Evolutionary conservation across 2,329 filamentous ascomycete genomes (phyloP).

Genomic region (Talaromyces sp.): DNA sequence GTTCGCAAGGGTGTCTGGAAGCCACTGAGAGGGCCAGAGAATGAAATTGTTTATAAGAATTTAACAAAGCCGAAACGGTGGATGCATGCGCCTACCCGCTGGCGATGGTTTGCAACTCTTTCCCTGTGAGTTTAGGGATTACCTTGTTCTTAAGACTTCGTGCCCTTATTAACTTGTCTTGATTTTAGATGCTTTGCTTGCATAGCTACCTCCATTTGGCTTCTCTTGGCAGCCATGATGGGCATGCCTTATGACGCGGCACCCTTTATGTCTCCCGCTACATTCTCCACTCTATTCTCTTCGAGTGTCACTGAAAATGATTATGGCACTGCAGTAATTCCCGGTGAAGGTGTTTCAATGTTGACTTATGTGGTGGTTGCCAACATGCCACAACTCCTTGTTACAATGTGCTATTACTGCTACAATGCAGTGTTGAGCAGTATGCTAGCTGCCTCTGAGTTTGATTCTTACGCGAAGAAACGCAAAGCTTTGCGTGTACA

Average conservation of each 20-base stretch:
- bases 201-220: background rate
- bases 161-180: background rate
- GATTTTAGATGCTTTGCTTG: background rate
- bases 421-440: conserved; percentile 45
- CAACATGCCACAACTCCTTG: conserved; percentile 25
- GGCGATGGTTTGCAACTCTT: background rate
- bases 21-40: background rate
- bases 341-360: background rate
- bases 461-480: conserved; percentile 41
- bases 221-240: background rate
- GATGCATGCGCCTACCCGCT: background rate
- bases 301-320: background rate
- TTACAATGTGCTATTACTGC: conserved; percentile 39
- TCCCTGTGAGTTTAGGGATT: background rate
- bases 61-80: background rate
- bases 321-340: background rate
- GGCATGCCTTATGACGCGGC: background rate
- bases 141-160: background rate
- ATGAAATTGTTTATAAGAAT: background rate
- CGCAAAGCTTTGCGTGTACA: conserved; percentile 50
- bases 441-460: conserved; percentile 55
- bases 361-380: background rate
- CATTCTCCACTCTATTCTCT: background rate
- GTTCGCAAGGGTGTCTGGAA: background rate
- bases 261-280: background rate